phyloP scores from a whole-genome alignment of 2,329 filamentous ascomycete species.

The Colletotrichum godetiae region DNA sequence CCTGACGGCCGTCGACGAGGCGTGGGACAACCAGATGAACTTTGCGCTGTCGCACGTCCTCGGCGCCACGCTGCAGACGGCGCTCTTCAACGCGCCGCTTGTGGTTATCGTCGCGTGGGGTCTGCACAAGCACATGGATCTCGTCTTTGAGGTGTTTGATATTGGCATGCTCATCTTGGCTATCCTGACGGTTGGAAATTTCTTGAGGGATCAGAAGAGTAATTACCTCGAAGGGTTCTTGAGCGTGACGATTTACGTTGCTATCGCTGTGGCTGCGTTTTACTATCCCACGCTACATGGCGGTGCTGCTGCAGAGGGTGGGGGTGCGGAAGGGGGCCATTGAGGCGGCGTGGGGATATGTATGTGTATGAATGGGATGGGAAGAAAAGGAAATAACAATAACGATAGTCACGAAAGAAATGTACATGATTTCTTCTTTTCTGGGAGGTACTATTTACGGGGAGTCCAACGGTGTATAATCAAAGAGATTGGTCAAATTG shows the following conservation, averaged over 20 bases:
- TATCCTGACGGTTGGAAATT: slow-evolving; percentile 88
- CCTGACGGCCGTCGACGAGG: slow-evolving; percentile 85
- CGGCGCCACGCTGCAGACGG: slow-evolving; percentile 89
- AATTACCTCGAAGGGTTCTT: slow-evolving; percentile 91
- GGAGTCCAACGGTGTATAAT: neutral
- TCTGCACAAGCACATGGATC: slow-evolving; percentile 74
- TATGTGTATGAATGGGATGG: neutral
- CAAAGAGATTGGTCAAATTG: neutral
- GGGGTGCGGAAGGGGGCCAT: slow-evolving; percentile 23
- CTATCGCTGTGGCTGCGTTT: slow-evolving; percentile 68
- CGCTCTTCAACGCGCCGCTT: slow-evolving; percentile 86
- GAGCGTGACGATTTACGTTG: slow-evolving; percentile 75
- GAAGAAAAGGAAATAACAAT: neutral
- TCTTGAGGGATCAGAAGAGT: slow-evolving; percentile 87
- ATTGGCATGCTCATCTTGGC: slow-evolving; percentile 83
- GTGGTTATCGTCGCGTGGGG: slow-evolving; percentile 89
- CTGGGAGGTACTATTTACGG: neutral
- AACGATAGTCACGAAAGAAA: neutral
- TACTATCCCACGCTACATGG: slow-evolving; percentile 62
- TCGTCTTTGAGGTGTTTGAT: slow-evolving; percentile 91
- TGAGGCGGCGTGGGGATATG: neutral
- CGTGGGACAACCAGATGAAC: slow-evolving; percentile 86
- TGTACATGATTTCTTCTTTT: neutral
- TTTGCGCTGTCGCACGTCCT: slow-evolving; percentile 88
- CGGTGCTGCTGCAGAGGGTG: slow-evolving; percentile 23